These are phyloP conservation scores for Baudoinia panamericana DNA, from an alignment of 495 filamentous ascomycete species.

Conservation along the genomic window DNA sequence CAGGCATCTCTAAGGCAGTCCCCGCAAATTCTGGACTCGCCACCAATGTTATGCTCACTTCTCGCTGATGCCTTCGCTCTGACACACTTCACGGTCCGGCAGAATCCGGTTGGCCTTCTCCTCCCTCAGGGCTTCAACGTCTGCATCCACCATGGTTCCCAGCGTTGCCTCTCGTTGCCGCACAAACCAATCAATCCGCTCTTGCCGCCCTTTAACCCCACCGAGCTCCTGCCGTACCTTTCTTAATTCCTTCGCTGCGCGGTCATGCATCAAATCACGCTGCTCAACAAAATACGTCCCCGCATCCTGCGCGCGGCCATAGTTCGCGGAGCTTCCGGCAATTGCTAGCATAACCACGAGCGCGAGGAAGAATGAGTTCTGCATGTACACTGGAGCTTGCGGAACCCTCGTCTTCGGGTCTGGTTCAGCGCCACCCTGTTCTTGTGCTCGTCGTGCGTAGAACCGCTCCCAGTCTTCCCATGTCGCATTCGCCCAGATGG, in stretches of 20 bases:
- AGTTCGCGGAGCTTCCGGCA: constrained; percentile 55
- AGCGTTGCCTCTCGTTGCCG: constrained; percentile 45
- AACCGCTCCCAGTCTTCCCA: constrained; percentile 99
- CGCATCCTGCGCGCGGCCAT: constrained; percentile 47
- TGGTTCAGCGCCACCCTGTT: background rate
- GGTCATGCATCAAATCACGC: constrained; percentile 46
- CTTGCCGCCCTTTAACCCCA: constrained; percentile 37
- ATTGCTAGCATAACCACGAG: constrained; percentile 53
- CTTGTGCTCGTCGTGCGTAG: constrained; percentile 33
- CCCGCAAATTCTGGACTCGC: too few species aligned
- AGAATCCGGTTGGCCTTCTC: constrained; percentile 23
- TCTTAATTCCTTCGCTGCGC: constrained; percentile 48
- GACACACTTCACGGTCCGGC: constrained; percentile 23
- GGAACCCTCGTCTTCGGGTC: background rate
- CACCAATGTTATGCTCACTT: too few species aligned
- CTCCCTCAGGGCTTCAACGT: constrained; percentile 20
- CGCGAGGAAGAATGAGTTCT: constrained; percentile 59
- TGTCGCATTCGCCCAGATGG: constrained; percentile 70
- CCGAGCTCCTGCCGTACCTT: constrained; percentile 40
- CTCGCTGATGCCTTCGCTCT: constrained; percentile 10
- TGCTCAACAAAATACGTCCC: constrained; percentile 46
- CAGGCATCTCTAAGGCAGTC: too few species aligned
- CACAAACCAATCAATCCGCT: constrained; percentile 60
- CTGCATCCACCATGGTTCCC: constrained; percentile 5
- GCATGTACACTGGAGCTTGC: constrained; percentile 52